Conservation (phyloP, 2,329 filamentous ascomycete genomes). For the Nothophoma quercina region DNA sequence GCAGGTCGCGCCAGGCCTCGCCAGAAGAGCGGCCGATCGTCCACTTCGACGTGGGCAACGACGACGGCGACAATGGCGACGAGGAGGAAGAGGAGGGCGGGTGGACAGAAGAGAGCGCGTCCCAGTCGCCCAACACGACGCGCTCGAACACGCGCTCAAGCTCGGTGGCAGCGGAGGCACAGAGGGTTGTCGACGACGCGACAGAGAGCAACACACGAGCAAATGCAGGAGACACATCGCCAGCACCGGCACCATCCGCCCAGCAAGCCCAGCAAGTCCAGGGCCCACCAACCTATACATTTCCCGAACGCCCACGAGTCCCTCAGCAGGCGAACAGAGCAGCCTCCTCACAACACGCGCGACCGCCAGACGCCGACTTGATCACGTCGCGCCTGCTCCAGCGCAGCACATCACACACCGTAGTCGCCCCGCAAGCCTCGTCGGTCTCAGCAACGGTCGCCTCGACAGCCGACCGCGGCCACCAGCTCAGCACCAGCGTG, state of each 20-base stretch:
- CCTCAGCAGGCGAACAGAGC: slow-evolving; percentile 39
- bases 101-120: slow-evolving; percentile 54
- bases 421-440: slow-evolving; percentile 71
- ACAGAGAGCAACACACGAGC: slow-evolving; percentile 29
- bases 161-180: slow-evolving; percentile 48
- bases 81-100: slow-evolving; percentile 46
- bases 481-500: slow-evolving; percentile 47
- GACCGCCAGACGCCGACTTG: slow-evolving; percentile 65
- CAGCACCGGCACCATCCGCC: slow-evolving; percentile 18
- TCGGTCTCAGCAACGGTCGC: slow-evolving; percentile 64
- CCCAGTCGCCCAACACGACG: slow-evolving; percentile 52
- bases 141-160: slow-evolving; percentile 52
- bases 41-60: slow-evolving; percentile 51
- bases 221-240: slow-evolving; percentile 23
- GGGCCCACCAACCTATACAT: slow-evolving; percentile 22
- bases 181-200: slow-evolving; percentile 32
- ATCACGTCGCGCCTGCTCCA: slow-evolving; percentile 73
- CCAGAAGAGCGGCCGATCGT: slow-evolving; percentile 49
- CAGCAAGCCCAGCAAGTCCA: not conserved
- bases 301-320: slow-evolving; percentile 38
- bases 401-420: slow-evolving; percentile 65
- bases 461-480: slow-evolving; percentile 52
- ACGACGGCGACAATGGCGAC: slow-evolving; percentile 31
- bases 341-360: slow-evolving; percentile 44
- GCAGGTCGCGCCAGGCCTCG: slow-evolving; percentile 42